Base-by-base conservation (phyloP, 306 rosid species). In the Cicer chorassanicum region DNA sequence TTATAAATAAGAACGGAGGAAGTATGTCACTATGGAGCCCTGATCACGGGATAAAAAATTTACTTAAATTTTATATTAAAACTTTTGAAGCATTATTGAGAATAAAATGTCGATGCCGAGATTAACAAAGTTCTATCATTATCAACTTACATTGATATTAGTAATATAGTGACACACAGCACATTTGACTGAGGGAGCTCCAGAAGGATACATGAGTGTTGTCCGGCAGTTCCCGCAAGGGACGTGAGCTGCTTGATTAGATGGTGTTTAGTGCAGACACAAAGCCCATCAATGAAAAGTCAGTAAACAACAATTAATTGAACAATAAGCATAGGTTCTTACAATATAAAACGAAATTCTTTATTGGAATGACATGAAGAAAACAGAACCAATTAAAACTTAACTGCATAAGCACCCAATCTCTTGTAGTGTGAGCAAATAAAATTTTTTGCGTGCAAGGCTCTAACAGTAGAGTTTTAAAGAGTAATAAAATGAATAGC, bases 151-250 rank as follows among this genome's bases (percentile, higher is more conserved):
- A 75, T 81, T 83, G 79, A 82, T 87, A 59, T 86, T 88, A 49
- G 99, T 95, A 62, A 95, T 86, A 83, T 79, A 92, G 42, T 95
- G 99, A 83, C 99, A 95, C 70, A 95, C 77, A 62, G 98, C 99
- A 78, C 99, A 95, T 81, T 95, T 95, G 81, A 95, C 99, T 38
- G 99, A 95, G 29, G 99, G 96, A 78, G 99, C 98, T 68, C 99
- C 99, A 77, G 80, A 89, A 0, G 99, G 97, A 84, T 90, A 95
- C 93, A 95, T 85, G 77, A 95, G 96, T 7, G 86, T 88, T 53
- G 97, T 95, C 71, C 97, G 91, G 85, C 99, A 95, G 81, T 85
- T 95, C 72, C 91, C 99, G 68, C 99, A 95, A 73, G 83, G 90
- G 61, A 92, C 82, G 81, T 95, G 98, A 44, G 99, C 92, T 2